These are phyloP conservation scores for Calocera cornea DNA, from an alignment of 768 basidiomycete species.

Conservation along the genomic window DNA sequence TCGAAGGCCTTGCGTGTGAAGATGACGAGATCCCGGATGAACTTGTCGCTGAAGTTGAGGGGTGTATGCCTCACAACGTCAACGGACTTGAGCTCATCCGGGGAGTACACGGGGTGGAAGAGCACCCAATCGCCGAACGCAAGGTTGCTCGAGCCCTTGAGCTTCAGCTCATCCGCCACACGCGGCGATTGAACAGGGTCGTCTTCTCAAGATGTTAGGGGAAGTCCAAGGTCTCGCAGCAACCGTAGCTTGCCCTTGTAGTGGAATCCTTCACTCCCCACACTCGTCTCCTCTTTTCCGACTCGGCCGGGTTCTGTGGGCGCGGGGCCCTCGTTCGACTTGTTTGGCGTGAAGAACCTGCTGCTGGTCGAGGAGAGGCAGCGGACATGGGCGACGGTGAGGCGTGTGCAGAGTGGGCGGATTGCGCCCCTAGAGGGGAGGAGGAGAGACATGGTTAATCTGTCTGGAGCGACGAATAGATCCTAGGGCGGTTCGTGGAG, in stretches of 20 bases:
- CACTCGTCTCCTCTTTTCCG: not conserved
- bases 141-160: constrained; percentile 17
- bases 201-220: constrained; percentile 8
- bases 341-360: constrained; percentile 1
- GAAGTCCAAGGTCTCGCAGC: constrained; percentile 1
- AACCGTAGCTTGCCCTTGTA: constrained; percentile 19
- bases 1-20: constrained; percentile 45
- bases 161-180: constrained; percentile 14
- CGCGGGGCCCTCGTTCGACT: not conserved
- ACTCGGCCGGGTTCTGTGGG: not conserved
- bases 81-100: constrained; percentile 43
- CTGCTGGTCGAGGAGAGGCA: not conserved
- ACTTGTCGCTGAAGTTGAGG: constrained; percentile 54
- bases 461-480: not conserved
- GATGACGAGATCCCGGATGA: constrained; percentile 35
- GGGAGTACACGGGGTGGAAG: constrained; percentile 82
- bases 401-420: not conserved
- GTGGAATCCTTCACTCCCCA: constrained; percentile 21
- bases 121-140: constrained; percentile 51
- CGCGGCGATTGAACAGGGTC: constrained; percentile 9
- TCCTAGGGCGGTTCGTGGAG: not conserved
- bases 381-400: not conserved
- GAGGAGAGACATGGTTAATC: not conserved
- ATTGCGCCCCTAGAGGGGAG: not conserved
- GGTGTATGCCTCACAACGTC: constrained; percentile 52